phyloP scores from a whole-genome alignment of 2,329 filamentous ascomycete species.

The Hyphodiscus sp. region DNA sequence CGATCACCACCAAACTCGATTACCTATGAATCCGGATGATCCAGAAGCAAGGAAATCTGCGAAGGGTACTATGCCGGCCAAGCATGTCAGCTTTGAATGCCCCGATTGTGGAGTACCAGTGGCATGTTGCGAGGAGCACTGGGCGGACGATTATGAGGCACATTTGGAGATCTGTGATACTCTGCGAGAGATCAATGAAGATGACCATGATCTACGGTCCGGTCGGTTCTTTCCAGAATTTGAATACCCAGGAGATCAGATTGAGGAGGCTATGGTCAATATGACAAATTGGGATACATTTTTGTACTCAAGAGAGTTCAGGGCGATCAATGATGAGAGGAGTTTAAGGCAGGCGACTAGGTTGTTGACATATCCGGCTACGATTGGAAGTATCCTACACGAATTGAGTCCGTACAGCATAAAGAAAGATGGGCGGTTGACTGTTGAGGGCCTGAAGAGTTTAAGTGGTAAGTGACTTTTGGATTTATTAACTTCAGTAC shows the following conservation, averaged over 20 bases:
- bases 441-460: conserved; percentile 84
- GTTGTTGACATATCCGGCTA: conserved; percentile 88
- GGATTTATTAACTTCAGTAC: neutral
- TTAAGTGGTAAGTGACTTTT: conserved; percentile 64
- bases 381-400: conserved; percentile 84
- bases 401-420: conserved; percentile 91
- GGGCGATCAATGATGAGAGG: conserved; percentile 84
- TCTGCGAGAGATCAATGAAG: conserved; percentile 89
- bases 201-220: conserved; percentile 89
- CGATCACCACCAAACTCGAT: conserved; percentile 69
- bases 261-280: conserved; percentile 89
- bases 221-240: conserved; percentile 93
- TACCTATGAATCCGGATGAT: conserved; percentile 58
- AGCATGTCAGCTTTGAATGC: conserved; percentile 88
- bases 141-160: conserved; percentile 90
- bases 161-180: conserved; percentile 92
- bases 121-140: conserved; percentile 91
- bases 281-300: conserved; percentile 99
- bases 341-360: conserved; percentile 89
- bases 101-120: conserved; percentile 92
- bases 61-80: conserved; percentile 56
- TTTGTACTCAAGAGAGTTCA: conserved; percentile 85
- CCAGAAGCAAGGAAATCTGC: conserved; percentile 52
- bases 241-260: conserved; percentile 79
- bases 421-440: conserved; percentile 67